phyloP scores from a whole-genome alignment of 768 basidiomycete species.

The Piloderma croceum region DNA sequence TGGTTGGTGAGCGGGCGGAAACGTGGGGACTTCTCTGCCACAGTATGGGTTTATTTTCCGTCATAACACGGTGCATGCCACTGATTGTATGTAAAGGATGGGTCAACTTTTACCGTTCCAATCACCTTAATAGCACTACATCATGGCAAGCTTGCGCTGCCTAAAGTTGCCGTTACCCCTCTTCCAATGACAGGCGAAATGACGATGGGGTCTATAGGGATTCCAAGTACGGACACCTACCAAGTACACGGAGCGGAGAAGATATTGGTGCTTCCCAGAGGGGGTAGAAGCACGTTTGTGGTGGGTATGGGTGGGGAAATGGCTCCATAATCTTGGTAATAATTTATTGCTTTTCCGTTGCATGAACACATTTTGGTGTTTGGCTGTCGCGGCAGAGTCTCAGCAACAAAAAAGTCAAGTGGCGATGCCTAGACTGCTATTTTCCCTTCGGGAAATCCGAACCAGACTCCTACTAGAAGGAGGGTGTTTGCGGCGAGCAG shows the following conservation, averaged over 20 bases:
- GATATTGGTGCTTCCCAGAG: slow-evolving; percentile 76
- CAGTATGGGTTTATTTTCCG: slow-evolving; percentile 40
- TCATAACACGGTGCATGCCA: not conserved
- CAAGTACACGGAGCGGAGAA: slow-evolving; percentile 82
- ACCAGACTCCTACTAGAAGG: slow-evolving; percentile 53
- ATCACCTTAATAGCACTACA: slow-evolving; percentile 84
- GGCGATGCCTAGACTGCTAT: no score
- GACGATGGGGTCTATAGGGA: slow-evolving; percentile 51
- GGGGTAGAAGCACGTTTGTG: slow-evolving; percentile 76
- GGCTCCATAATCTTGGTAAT: no score
- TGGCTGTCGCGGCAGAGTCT: no score
- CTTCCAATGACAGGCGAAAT: slow-evolving; percentile 46
- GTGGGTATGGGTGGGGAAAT: slow-evolving; percentile 56
- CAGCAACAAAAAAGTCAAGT: no score
- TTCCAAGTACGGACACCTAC: slow-evolving; percentile 72
- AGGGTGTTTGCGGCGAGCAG: slow-evolving; percentile 47
- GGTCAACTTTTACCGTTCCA: slow-evolving; percentile 48
- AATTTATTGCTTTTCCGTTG: no score
- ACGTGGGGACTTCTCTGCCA: slow-evolving; percentile 74
- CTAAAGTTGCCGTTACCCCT: slow-evolving; percentile 62
- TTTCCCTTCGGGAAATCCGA: slow-evolving; percentile 40
- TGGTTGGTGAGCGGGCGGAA: slow-evolving; percentile 91
- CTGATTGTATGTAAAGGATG: slow-evolving; percentile 43
- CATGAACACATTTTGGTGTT: no score
- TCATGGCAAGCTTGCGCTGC: slow-evolving; percentile 74